Evolutionary conservation across 805 yeast species (phyloP), one percentile per base, ranked within the genome.

Genomic region (Isabelozyma rhagii): DNA sequence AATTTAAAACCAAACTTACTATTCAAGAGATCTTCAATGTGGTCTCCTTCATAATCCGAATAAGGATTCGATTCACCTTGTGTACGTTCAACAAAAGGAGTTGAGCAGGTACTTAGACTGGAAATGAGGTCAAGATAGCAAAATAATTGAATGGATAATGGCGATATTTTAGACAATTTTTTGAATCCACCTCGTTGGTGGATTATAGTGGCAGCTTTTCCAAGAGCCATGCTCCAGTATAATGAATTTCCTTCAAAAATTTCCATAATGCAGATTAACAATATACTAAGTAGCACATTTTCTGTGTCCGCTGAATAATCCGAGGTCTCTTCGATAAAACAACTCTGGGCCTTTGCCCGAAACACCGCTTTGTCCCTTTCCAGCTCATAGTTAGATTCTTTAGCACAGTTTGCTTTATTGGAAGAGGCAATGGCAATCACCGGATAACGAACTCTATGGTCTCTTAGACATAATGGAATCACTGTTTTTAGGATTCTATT

Each of bases 101-200:
- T 50, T 15, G 53, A 51, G 45, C 68, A 64, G 1, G 66, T 63
- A 46, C 66, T 61, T 21, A 64, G 44, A 50, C 64, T 59, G 3
- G 66, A 60, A 10, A 63, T 58, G 41, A 59, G 56, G 47, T 64
- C 68, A 7, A 64, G 55, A 44, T 64, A 64, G 44, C 64, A 63
- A 50, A 64, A 64, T n/a, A 64, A 43, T 49, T 64, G 68, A 36
- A 60, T 52, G 6, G 60, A 51, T 31, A 63, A 51, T 17, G 63
- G 59, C 11, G 59, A 53, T n/a, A 57, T 43, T 15, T 47, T 47
- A 21, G 55, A 48, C 28, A 63, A 51, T n/a, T 46, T 43, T 14
- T 41, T 45, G 8, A 64, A 51, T 3, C 68, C 68, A 27, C 68
- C 68, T 39, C 55, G 46, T 18, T 47, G 49, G 8, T 56, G 58